A percentile compares a stretch with the other conserved stretches of the same genome.
Conservation (phyloP, 768 basidiomycete genomes). For the Trametopsis cervina region DNA sequence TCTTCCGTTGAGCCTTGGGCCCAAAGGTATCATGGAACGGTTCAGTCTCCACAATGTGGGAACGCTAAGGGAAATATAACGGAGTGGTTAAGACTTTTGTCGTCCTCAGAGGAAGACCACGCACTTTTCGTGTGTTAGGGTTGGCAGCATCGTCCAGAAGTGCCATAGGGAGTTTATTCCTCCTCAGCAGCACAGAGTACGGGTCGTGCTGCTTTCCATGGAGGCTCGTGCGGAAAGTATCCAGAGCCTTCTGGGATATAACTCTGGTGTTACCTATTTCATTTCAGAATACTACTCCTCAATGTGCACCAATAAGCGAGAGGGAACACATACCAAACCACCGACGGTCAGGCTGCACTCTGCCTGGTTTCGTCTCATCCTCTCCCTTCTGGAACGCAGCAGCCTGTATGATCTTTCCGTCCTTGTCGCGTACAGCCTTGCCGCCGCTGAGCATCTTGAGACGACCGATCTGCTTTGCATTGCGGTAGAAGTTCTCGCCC, state of each 20-base stretch:
- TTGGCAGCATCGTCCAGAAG: constrained; percentile 87
- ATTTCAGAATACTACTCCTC: not conserved
- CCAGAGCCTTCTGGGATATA: constrained; percentile 91
- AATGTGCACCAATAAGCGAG: not conserved
- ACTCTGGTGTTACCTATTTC: constrained; percentile 90
- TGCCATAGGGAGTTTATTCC: constrained; percentile 97
- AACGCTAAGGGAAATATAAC: constrained; percentile 40
- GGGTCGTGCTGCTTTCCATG: constrained; percentile 84
- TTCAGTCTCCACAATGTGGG: constrained; percentile 95
- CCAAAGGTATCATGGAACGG: constrained; percentile 94
- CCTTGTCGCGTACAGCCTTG: constrained; percentile 83
- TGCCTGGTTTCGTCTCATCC: constrained; percentile 80
- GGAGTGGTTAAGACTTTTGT: not conserved
- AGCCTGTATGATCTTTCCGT: constrained; percentile 89
- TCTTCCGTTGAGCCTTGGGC: constrained; percentile 91
- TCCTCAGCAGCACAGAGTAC: constrained; percentile 87
- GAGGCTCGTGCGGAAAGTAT: constrained; percentile 92
- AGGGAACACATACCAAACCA: constrained; percentile 80
- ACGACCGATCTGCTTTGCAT: constrained; percentile 80
- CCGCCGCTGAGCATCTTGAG: constrained; percentile 93
- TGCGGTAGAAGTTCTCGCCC: constrained; percentile 97
- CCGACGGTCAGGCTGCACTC: constrained; percentile 90
- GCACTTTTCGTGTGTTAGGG: constrained; percentile 69
- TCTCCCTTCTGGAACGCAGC: constrained; percentile 97
- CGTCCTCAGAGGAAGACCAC: constrained; percentile 6